Evolutionary conservation across 148 eudicot genomes (phyloP).

Genomic region (Rhododendron griersonianum): DNA sequence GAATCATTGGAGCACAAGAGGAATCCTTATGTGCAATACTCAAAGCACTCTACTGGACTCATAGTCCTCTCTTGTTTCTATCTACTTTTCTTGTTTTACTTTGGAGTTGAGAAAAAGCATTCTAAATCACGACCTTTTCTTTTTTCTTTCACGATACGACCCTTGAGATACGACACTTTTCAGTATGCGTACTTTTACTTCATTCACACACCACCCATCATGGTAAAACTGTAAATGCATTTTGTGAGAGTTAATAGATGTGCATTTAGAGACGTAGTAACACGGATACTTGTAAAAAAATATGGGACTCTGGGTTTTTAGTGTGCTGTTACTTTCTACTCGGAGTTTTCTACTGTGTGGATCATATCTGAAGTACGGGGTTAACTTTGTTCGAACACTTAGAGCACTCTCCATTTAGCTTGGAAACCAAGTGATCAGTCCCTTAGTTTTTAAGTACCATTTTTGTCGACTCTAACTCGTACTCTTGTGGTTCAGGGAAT

Average conservation of each 20-base stretch:
- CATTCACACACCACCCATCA: not conserved
- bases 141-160: no score
- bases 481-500: constrained; percentile 56
- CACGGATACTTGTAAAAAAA: not conserved
- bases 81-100: not conserved
- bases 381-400: not conserved
- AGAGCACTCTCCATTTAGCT: not conserved
- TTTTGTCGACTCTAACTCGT: not conserved
- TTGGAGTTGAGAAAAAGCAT: not conserved
- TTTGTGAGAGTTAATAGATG: not conserved
- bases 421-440: not conserved
- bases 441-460: not conserved
- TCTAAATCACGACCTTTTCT: not conserved
- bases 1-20: not conserved
- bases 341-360: not conserved
- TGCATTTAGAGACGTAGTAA: not conserved
- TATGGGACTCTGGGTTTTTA: not conserved
- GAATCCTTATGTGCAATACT: not conserved
- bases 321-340: not conserved
- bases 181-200: not conserved
- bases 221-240: not conserved
- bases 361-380: not conserved
- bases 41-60: not conserved
- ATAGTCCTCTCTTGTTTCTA: not conserved
- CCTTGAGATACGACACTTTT: not conserved